phyloP scores from a whole-genome alignment of 371 early-diverging fungal species.

The Conidiobolus incongruus region DNA sequence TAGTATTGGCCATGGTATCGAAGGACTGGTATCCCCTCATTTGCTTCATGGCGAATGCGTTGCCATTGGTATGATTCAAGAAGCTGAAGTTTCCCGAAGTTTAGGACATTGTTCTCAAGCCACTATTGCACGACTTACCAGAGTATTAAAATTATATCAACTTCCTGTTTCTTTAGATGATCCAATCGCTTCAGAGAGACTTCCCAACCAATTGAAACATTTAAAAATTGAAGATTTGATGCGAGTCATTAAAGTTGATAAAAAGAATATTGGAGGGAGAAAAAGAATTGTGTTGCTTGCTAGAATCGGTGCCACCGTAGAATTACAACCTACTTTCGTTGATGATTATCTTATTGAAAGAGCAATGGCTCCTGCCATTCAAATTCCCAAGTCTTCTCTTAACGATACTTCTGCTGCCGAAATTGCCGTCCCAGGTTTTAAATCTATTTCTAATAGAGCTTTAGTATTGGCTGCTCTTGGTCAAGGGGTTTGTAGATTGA shows the following conservation, averaged over 20 bases:
- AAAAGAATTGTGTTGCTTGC: constrained; percentile 82
- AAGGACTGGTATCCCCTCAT: constrained; percentile 73
- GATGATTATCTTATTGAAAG: constrained; percentile 61
- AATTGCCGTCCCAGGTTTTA: constrained; percentile 75
- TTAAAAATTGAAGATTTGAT: constrained; percentile 11
- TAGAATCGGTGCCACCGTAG: constrained; percentile 63
- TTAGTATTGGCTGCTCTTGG: constrained; percentile 82
- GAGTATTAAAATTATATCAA: constrained; percentile 70
- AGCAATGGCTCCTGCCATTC: constrained; percentile 53
- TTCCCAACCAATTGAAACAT: constrained; percentile 5
- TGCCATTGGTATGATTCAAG: constrained; percentile 81
- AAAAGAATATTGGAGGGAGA: constrained; percentile 82
- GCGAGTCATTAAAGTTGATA: constrained; percentile 83
- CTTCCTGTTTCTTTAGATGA: constrained; percentile 47
- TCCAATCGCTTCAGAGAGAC: no score
- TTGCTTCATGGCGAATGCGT: constrained; percentile 94
- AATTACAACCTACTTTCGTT: constrained; percentile 59
- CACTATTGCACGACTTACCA: constrained; percentile 67
- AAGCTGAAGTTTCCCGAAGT: constrained; percentile 80
- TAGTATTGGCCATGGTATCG: constrained; percentile 90
- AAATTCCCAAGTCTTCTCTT: constrained; percentile 16
- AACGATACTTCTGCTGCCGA: constrained; percentile 13
- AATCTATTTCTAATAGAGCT: constrained; percentile 92
- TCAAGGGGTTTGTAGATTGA: constrained; percentile 55
- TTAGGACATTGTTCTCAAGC: constrained; percentile 71